A percentile compares a stretch with the other conserved stretches of the same genome.
Conservation (phyloP, 495 filamentous ascomycete genomes). For the Penicillium argentinense region DNA sequence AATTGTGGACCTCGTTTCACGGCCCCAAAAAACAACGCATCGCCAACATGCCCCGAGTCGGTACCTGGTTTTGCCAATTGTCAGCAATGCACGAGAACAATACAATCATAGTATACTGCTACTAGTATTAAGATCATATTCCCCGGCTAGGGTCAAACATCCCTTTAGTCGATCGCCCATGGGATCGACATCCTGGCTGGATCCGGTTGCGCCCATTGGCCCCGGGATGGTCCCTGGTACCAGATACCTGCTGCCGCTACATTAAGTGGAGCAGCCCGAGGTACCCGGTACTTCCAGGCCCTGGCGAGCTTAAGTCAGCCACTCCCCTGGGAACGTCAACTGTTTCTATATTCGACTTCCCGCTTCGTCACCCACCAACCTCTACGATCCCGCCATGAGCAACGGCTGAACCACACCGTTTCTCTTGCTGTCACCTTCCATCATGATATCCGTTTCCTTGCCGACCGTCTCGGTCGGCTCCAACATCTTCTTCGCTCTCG, state of each 20-base stretch:
- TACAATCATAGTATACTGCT: too few species aligned
- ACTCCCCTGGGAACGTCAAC: conserved; percentile 28
- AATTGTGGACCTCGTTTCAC: conserved; percentile 17
- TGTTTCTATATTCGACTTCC: conserved; percentile 11
- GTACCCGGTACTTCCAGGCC: conserved; percentile 10
- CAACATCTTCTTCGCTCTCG: conserved; percentile 68
- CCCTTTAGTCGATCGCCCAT: too few species aligned
- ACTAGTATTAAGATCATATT: too few species aligned
- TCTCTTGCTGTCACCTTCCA: conserved; percentile 6
- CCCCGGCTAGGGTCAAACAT: too few species aligned
- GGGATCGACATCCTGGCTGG: conserved; percentile 24
- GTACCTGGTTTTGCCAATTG: too few species aligned
- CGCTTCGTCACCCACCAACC: not conserved
- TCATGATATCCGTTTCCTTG: conserved; percentile 29
- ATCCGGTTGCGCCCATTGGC: conserved; percentile 22
- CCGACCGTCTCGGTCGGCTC: conserved; percentile 56
- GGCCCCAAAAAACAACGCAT: not conserved
- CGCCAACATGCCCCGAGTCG: too few species aligned
- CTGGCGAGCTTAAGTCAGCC: conserved; percentile 28
- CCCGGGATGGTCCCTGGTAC: too few species aligned
- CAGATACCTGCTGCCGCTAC: too few species aligned
- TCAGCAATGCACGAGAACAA: too few species aligned
- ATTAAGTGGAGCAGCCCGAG: not conserved
- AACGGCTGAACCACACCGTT: conserved; percentile 10
- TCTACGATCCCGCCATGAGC: conserved; percentile 13